These are phyloP conservation scores for Arctium minus DNA, from an alignment of 129 eudicot species.

Conservation along the genomic window DNA sequence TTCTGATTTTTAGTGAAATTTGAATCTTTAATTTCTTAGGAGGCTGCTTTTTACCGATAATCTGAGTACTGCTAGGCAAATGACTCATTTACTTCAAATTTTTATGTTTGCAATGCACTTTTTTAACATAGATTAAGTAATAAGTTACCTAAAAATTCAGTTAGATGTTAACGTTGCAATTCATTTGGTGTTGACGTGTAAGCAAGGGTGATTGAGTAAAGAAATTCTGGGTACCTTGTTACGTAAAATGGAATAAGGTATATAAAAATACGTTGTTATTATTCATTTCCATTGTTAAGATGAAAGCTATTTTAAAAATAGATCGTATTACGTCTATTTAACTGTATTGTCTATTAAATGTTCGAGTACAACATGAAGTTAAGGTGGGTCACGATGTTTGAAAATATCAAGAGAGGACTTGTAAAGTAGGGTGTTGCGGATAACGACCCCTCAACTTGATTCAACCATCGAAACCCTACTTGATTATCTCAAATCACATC, in stretches of 20 bases:
- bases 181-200: background rate
- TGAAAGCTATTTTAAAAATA: background rate
- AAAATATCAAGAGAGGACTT: conserved; percentile 16
- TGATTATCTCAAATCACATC: conserved; percentile 13
- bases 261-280: background rate
- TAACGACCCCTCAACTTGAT: conserved; percentile 8
- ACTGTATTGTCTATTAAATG: background rate
- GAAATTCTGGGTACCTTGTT: background rate
- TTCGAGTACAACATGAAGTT: background rate
- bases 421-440: conserved; percentile 10
- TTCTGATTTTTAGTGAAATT: background rate
- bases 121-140: background rate
- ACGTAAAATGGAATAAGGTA: background rate
- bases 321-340: background rate
- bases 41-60: background rate
- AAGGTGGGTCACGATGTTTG: conserved; percentile 10
- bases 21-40: no score
- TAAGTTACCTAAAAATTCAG: background rate
- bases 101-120: no score
- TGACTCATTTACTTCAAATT: no score
- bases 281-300: background rate
- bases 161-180: background rate
- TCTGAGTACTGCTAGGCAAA: background rate
- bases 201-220: background rate
- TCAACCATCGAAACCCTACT: background rate